Percentiles rank a stretch among this genome's conserved stretches.
phyloP scores from a whole-genome alignment of 2,329 filamentous ascomycete genomes.

The Aspergillus sp. region DNA sequence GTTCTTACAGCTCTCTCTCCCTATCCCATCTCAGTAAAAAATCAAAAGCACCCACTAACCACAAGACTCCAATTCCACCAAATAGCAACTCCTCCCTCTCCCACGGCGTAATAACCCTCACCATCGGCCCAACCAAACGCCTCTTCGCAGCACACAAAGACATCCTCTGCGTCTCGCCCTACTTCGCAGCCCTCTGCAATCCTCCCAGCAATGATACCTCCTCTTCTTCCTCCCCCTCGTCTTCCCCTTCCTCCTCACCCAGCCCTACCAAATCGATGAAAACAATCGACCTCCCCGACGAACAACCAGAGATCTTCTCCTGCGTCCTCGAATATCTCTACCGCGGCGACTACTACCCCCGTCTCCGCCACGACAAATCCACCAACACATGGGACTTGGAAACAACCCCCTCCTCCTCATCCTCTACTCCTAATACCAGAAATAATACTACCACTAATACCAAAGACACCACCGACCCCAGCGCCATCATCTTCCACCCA shows the following conservation, averaged over 20 bases:
- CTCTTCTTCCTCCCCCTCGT: not conserved
- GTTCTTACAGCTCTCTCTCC: conserved; percentile 22
- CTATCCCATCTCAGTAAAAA: not conserved
- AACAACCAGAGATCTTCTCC: conserved; percentile 88
- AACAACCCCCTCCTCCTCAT: conserved; percentile 35
- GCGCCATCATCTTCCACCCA: conserved; percentile 70
- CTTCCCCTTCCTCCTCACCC: conserved; percentile 38
- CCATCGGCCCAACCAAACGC: conserved; percentile 77
- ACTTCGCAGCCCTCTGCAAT: conserved; percentile 71
- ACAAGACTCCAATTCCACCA: not conserved
- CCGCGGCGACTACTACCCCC: conserved; percentile 90
- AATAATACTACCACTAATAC: conserved; percentile 33
- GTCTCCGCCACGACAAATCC: conserved; percentile 78
- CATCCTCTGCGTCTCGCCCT: conserved; percentile 74
- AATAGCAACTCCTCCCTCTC: conserved; percentile 55
- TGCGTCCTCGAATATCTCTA: conserved; percentile 89
- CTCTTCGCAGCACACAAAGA: conserved; percentile 93
- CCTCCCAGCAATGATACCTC: conserved; percentile 29
- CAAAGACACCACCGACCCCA: conserved; percentile 50
- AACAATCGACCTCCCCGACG: conserved; percentile 70
- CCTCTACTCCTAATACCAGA: not conserved
- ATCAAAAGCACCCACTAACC: not conserved
- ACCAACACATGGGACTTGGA: conserved; percentile 82
- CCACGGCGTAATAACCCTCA: conserved; percentile 75
- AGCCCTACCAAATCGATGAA: conserved; percentile 59